Percentiles rank a stretch among this genome's conserved stretches.
These are phyloP conservation scores for Petasospora fabianii DNA, from an alignment of 1,139 yeast species.

Conservation along the genomic window DNA sequence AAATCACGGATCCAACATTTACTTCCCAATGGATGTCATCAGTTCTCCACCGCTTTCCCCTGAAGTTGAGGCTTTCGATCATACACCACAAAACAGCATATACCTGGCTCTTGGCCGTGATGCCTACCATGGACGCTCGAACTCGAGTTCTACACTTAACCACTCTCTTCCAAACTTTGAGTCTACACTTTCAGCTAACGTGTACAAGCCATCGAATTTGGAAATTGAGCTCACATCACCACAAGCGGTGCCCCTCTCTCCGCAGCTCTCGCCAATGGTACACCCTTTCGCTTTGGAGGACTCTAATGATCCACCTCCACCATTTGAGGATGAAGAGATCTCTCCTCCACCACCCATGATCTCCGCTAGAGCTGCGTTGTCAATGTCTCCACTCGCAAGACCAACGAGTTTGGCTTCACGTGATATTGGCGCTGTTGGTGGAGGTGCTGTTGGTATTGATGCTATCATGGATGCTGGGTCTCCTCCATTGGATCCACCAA, in stretches of 20 bases:
- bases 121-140: constrained; percentile 10
- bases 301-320: constrained; percentile 22
- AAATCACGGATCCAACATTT: constrained; percentile 34
- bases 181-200: constrained; percentile 50
- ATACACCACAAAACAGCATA: constrained; percentile 10
- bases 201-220: constrained; percentile 52
- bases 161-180: constrained; percentile 36
- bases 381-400: neutral
- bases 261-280: constrained; percentile 36
- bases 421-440: constrained; percentile 16
- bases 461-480: constrained; percentile 32
- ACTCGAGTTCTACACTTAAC: constrained; percentile 25
- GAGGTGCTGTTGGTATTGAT: constrained; percentile 13
- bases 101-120: constrained; percentile 14
- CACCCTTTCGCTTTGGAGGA: constrained; percentile 22
- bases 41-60: constrained; percentile 50
- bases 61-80: constrained; percentile 47
- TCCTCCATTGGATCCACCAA: constrained; percentile 41
- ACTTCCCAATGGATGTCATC: constrained; percentile 37
- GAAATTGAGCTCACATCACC: constrained; percentile 50
- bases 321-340: constrained; percentile 32
- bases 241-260: constrained; percentile 55
- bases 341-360: constrained; percentile 29
- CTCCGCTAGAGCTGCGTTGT: neutral
- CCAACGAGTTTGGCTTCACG: neutral